Percentiles rank a stretch among this genome's conserved stretches.
Conservation (phyloP, 495 filamentous ascomycete genomes). For the Lepraria neglecta region DNA sequence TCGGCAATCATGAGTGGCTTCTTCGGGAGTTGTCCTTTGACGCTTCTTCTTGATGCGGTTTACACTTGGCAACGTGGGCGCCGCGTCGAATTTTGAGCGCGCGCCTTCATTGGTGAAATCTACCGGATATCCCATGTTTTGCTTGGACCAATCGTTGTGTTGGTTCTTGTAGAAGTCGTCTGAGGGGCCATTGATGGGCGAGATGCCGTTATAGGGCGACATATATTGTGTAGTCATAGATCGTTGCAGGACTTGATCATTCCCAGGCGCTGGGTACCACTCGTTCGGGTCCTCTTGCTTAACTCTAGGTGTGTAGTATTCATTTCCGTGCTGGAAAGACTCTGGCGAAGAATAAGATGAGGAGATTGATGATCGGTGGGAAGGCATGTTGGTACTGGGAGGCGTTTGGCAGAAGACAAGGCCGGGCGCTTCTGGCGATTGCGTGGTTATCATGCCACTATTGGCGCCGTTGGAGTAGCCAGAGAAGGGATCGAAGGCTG, state of each 20-base stretch:
- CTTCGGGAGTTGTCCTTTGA: constrained; percentile 60
- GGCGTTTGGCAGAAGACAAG: constrained; percentile 30
- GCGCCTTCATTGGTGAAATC: constrained; percentile 20
- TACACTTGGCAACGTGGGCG: constrained; percentile 26
- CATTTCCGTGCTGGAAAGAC: constrained; percentile 20
- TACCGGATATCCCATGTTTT: constrained; percentile 17
- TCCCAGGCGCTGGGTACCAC: constrained; percentile 28
- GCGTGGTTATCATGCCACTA: constrained; percentile 22
- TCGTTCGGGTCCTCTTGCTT: constrained; percentile 29
- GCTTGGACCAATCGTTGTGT: constrained; percentile 21
- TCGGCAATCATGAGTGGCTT: constrained; percentile 71
- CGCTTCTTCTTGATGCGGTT: constrained; percentile 38
- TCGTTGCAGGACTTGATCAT: constrained; percentile 25
- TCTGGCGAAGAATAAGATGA: constrained; percentile 27
- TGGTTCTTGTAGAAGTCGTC: constrained; percentile 29
- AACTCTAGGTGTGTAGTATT: constrained; percentile 27
- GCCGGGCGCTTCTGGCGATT: constrained; percentile 29
- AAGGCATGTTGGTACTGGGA: constrained; percentile 28
- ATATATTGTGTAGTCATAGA: constrained; percentile 22
- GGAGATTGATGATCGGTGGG: constrained; percentile 29
- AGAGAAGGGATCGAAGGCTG: constrained; percentile 30
- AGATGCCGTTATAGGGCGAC: constrained; percentile 22
- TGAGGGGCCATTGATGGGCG: constrained; percentile 20
- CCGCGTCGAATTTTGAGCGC: constrained; percentile 22
- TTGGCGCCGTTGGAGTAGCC: constrained; percentile 24